phyloP scores from a whole-genome alignment of 208 protist genomes.

The Acanthamoeba healyi region DNA sequence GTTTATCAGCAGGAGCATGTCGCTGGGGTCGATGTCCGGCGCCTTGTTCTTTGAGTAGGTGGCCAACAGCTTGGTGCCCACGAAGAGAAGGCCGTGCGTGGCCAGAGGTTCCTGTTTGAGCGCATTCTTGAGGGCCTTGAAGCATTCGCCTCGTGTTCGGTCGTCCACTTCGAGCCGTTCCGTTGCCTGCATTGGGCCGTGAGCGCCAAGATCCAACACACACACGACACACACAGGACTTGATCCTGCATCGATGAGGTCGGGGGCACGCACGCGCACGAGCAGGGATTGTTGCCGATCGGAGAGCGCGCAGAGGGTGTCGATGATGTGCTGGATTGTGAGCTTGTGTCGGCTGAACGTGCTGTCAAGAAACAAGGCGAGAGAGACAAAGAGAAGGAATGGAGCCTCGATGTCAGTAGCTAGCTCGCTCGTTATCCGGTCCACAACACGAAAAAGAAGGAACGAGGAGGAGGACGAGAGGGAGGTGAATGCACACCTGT shows the following conservation, averaged over 20 bases:
- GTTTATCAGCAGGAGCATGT: conserved; percentile 62
- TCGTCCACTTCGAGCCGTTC: conserved; percentile 67
- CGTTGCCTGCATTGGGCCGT: not conserved
- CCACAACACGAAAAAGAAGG: not conserved
- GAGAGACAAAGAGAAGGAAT: not conserved
- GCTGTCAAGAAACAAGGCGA: no score
- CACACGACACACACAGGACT: not conserved
- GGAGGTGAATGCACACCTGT: not conserved
- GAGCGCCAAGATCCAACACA: not conserved
- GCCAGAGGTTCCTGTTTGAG: conserved; percentile 70
- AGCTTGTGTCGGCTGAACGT: conserved; percentile 22
- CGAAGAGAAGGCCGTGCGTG: conserved; percentile 46
- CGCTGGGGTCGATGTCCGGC: conserved; percentile 68
- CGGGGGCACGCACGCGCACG: conserved; percentile 21
- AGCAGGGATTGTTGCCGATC: conserved; percentile 57
- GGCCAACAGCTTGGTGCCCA: conserved; percentile 62
- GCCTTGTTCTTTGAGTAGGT: conserved; percentile 32
- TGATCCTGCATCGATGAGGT: not conserved
- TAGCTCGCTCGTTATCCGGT: no score
- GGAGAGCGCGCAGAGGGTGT: conserved; percentile 15
- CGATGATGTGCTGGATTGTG: conserved; percentile 64
- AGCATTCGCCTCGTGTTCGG: conserved; percentile 60
- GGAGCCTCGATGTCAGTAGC: not conserved
- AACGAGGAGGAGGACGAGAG: not conserved
- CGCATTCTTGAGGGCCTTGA: conserved; percentile 48